These are phyloP conservation scores for Juglanconis juglandina DNA, from an alignment of 2,329 filamentous ascomycete species.

Conservation along the genomic window DNA sequence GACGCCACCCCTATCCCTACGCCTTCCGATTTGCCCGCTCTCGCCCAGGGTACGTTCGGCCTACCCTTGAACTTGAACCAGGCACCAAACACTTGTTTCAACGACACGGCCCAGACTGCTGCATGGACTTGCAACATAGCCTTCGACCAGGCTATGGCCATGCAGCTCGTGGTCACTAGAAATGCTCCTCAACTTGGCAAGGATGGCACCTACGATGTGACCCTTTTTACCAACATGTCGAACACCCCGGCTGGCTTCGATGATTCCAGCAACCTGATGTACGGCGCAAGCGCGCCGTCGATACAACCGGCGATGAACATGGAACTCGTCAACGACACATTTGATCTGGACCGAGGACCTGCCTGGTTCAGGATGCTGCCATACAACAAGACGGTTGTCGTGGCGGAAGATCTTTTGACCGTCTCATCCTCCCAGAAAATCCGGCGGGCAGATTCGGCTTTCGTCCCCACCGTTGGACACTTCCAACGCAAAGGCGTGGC, in stretches of 20 bases:
- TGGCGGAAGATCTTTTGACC: slow-evolving; percentile 41
- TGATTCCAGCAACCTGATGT: slow-evolving; percentile 33
- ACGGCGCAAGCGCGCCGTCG: slow-evolving; percentile 52
- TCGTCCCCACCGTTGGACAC: slow-evolving; percentile 21
- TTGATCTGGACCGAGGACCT: slow-evolving; percentile 45
- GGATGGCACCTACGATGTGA: slow-evolving; percentile 37
- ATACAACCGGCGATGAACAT: slow-evolving; percentile 38
- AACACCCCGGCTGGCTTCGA: slow-evolving; percentile 29
- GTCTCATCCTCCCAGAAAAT: slow-evolving; percentile 20
- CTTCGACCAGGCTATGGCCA: slow-evolving; percentile 36
- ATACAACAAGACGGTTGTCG: slow-evolving; percentile 56
- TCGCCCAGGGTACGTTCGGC: slow-evolving; percentile 53
- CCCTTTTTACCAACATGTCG: slow-evolving; percentile 36
- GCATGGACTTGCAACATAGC: slow-evolving; percentile 63
- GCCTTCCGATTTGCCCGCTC: slow-evolving; percentile 47
- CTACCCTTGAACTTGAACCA: slow-evolving; percentile 52
- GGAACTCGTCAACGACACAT: slow-evolving; percentile 49
- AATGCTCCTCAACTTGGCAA: slow-evolving; percentile 24
- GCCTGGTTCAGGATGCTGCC: slow-evolving; percentile 49
- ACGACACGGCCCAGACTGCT: slow-evolving; percentile 48
- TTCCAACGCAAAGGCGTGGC: slow-evolving; percentile 38
- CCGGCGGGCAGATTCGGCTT: slow-evolving; percentile 21
- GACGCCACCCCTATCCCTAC: slow-evolving; percentile 51
- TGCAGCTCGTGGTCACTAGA: slow-evolving; percentile 37
- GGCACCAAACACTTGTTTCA: slow-evolving; percentile 54